These are phyloP conservation scores for Pythium inflatum DNA, from an alignment of 352 stramenopile species.

Conservation along the genomic window DNA sequence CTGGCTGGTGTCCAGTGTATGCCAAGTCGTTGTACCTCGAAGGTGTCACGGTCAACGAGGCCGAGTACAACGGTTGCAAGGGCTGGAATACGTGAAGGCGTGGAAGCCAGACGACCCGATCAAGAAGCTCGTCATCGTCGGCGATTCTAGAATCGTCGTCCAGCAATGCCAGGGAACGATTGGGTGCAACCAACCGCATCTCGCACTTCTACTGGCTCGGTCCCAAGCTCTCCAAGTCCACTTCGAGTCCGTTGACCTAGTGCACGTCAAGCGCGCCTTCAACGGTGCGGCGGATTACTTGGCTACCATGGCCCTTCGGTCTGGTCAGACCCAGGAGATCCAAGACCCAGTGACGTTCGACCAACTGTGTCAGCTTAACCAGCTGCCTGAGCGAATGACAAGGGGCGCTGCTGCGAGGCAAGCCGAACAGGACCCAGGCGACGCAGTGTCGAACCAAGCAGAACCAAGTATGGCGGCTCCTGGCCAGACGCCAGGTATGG, in stretches of 20 bases:
- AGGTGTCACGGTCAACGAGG: conserved; percentile 25
- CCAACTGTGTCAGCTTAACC: conserved; percentile 3
- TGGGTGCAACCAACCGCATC: conserved; percentile 22
- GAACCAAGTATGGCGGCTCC: background rate
- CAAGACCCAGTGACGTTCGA: background rate
- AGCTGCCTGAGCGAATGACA: background rate
- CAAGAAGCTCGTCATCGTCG: background rate
- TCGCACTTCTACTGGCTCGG: conserved; percentile 17
- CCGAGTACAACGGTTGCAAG: conserved; percentile 23
- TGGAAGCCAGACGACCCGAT: too few relatives aligned
- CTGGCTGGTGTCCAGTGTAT: conserved; percentile 10
- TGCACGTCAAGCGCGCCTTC: conserved; percentile 34
- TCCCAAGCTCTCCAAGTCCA: background rate
- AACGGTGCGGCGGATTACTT: conserved; percentile 28
- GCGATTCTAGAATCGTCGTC: conserved; percentile 18
- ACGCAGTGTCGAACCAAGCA: background rate
- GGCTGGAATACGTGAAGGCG: background rate
- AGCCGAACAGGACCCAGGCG: background rate
- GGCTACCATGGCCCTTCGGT: background rate
- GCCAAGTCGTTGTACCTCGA: background rate
- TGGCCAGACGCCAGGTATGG: too few relatives aligned
- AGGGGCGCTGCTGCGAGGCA: background rate
- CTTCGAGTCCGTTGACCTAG: conserved; percentile 11
- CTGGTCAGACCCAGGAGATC: background rate
- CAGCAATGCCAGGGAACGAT: conserved; percentile 21